Percentiles rank a stretch among this genome's conserved stretches.
These are phyloP conservation scores for Candida lessepsii DNA, from an alignment of 805 yeast species.

Conservation along the genomic window DNA sequence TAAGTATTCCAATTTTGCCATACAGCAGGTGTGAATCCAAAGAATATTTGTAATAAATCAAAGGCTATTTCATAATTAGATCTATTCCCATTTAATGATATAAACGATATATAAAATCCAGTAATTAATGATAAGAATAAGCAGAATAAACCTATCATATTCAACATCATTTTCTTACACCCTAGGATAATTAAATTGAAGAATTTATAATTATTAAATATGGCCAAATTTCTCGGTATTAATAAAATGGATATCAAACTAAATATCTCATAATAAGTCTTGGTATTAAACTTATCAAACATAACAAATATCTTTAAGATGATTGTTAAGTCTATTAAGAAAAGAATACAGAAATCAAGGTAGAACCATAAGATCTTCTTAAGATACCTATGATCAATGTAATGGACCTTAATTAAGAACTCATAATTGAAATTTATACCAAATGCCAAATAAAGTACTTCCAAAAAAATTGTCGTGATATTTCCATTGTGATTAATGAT, in stretches of 20 bases:
- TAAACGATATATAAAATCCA: conserved; percentile 56
- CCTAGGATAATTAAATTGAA: conserved; percentile 52
- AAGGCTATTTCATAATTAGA: conserved; percentile 46
- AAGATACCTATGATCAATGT: conserved; percentile 46
- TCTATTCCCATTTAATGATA: conserved; percentile 44
- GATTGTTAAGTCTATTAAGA: conserved; percentile 36
- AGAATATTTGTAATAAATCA: conserved; percentile 50
- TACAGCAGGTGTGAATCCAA: conserved; percentile 60
- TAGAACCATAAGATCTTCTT: conserved; percentile 54
- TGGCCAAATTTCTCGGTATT: conserved; percentile 49
- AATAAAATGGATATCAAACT: conserved; percentile 47
- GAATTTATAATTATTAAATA: conserved; percentile 50
- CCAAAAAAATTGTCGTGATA: conserved; percentile 19
- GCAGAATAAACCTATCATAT: conserved; percentile 47
- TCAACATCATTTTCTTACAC: conserved; percentile 51
- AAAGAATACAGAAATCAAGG: conserved; percentile 43
- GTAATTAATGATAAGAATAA: conserved; percentile 49
- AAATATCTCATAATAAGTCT: conserved; percentile 31
- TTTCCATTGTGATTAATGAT: conserved; percentile 22
- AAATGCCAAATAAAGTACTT: conserved; percentile 43
- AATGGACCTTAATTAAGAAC: conserved; percentile 40
- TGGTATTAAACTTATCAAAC: conserved; percentile 15
- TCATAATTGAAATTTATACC: conserved; percentile 49
- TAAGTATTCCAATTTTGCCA: conserved; percentile 56
- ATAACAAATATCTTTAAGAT: conserved; percentile 21